These are phyloP conservation scores for Populus nigra DNA, from an alignment of 345 rosid genomes.

Conservation along the genomic window DNA sequence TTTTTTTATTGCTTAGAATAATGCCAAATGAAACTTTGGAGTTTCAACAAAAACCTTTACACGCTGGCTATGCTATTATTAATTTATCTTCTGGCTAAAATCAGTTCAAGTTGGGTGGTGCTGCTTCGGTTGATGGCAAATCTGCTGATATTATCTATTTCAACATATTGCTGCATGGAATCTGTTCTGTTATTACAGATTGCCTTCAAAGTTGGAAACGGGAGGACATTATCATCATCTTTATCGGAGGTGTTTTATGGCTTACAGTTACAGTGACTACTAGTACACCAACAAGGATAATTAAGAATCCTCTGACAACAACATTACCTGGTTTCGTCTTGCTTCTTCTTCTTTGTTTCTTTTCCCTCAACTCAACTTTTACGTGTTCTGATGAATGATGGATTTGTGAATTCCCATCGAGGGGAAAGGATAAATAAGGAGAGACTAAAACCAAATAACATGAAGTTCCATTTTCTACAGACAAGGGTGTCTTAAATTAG, in stretches of 20 bases:
- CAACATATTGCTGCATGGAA: constrained; percentile 45
- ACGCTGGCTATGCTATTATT: not conserved
- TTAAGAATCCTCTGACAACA: too few relatives aligned
- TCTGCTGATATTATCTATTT: constrained; percentile 27
- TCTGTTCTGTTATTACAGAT: constrained; percentile 23
- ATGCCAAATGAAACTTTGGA: not conserved
- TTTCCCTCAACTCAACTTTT: constrained; percentile 29
- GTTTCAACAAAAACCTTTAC: not conserved
- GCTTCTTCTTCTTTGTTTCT: too few relatives aligned
- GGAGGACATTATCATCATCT: too few relatives aligned
- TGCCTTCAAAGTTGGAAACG: too few relatives aligned
- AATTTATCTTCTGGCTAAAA: not conserved
- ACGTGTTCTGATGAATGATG: not conserved
- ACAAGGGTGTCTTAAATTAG: not conserved
- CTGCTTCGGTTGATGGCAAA: constrained; percentile 33
- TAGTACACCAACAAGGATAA: too few relatives aligned
- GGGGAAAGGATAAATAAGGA: not conserved
- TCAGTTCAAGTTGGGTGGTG: constrained; percentile 35
- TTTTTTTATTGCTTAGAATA: too few relatives aligned
- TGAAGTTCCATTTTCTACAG: not conserved
- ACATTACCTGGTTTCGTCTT: too few relatives aligned
- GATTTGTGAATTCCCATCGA: not conserved
- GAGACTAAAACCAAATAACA: not conserved
- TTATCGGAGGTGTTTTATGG: too few relatives aligned
- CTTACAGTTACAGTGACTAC: too few relatives aligned